Base-by-base conservation (phyloP, 768 basidiomycete species). In the Neoboletus brunneissimus region DNA sequence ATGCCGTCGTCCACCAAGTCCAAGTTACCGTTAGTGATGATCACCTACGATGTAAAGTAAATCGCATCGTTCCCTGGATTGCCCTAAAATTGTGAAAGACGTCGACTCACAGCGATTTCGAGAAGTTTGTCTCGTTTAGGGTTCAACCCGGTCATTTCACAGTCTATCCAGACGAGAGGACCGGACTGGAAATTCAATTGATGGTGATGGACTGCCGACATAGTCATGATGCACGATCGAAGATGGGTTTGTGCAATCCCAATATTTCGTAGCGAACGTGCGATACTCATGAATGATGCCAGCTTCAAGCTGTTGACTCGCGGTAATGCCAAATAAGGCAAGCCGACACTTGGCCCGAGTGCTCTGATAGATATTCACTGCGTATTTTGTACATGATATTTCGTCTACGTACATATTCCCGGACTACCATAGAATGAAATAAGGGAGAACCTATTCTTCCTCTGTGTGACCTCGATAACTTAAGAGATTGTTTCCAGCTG, bases 21-120 rank as follows among this genome's bases (percentile, higher is more conserved):
- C 40, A 98, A 75, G 60, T 92, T 80, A 5, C 93, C 93, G 63
- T 96, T 79, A 2, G 94, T 96, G 56, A 98, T 90, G 34, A 97
- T 74, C 38, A 96, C 91, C 79, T 94, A 67, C 18, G 32, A 46
- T 15, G 10, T 4, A 20, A 9, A 5, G n/a, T 12, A n/a, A 1
- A 12, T 18, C 20, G 1, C 27, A 1, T 5, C 10, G 5, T 49
- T 35, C 16, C 27, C 15, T 1, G 6, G 4, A 23, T 27, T 3
- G 20, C 27, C 6, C 20, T 6, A 12, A 16, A 22, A 18, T 2
- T 1, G 20, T 23, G 11, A 23, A 31, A 45, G 34, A n/a, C 18
- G 22, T 48, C 18, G 1, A 55, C 67, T 48, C 44, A 67, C 89
- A 12, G 88, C 89, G 65, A 95, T 88, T 72, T 96, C 94, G 3